Base-by-base conservation (phyloP, 2,329 filamentous ascomycete genomes). In the Epicoccum nigrum region DNA sequence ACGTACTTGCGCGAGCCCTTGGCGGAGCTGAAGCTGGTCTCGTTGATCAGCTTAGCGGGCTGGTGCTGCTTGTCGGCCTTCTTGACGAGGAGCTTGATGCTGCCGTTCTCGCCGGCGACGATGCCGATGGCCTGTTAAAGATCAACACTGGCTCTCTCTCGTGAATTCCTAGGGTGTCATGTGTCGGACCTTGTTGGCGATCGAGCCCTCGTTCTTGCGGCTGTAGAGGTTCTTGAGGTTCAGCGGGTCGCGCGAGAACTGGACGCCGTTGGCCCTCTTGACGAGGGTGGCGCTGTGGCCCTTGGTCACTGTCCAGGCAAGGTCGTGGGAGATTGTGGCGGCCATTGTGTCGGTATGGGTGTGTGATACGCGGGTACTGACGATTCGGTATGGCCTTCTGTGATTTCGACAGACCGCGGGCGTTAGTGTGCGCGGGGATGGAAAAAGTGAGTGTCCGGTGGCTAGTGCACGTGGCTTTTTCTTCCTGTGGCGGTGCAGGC, bases 221-320 rank as follows among this genome's bases (percentile, higher is more conserved):
- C 84, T 87, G 83, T 96, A 88, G 80, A 87, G 82, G 88, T 97
- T 97, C 77, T 81, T 83, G 79, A 97, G 80, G 86, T 97, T 99
- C 67, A 97, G 81, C 71, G 92, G 90, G 76, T 97, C 93, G 70
- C 89, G 89, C 68, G 93, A 97, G 85, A 99, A 92, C 80, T 90
- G 89, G 69, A 89, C 82, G 76, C 90, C 89, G 73, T 90, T 92
- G 72, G 82, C 83, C 81, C 90, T 89, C 88, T 96, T 96, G 77
- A 93, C 89, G 76, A 96, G 87, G 85, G 83, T 96, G 76, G 90
- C 81, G 82, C 95, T 96, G 81, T 91, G 86, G 82, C 80, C 81
- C 81, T 92, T 90, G 84, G 88, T 87, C 78, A 95, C 81, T 85
- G 93, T 88, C 93, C 93, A 97, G 83, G 96, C 81, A 71, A 97